phyloP scores from a whole-genome alignment of 2,329 filamentous ascomycete species.

The Pestalotiopsis sp. region DNA sequence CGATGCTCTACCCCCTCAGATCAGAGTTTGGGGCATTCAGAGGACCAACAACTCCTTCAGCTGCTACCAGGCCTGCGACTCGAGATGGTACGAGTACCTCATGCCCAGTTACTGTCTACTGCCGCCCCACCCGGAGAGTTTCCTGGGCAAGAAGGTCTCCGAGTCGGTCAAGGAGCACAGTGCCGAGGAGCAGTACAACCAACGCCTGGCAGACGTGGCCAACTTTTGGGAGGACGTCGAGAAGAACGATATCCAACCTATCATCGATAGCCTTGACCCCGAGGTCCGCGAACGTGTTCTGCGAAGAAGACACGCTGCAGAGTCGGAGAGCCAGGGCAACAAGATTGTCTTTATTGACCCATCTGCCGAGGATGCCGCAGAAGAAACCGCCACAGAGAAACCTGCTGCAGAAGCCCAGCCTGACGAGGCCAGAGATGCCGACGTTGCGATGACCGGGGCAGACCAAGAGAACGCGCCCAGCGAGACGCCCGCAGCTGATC shows the following conservation, averaged over 20 bases:
- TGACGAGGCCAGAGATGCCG: not conserved
- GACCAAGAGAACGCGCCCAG: conserved; percentile 12
- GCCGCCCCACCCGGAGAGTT: conserved; percentile 88
- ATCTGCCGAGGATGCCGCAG: conserved; percentile 19
- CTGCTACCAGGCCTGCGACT: conserved; percentile 93
- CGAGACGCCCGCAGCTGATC: not conserved
- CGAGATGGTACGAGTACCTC: conserved; percentile 95
- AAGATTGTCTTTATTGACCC: conserved; percentile 13
- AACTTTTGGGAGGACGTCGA: conserved; percentile 85
- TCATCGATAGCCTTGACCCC: conserved; percentile 64
- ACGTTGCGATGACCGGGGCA: not conserved
- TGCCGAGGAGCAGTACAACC: conserved; percentile 68
- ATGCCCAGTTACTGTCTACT: conserved; percentile 92
- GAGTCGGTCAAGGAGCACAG: conserved; percentile 75
- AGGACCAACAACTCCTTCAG: conserved; percentile 89
- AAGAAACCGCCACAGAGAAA: conserved; percentile 19
- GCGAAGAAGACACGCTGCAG: conserved; percentile 56
- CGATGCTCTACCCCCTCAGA: conserved; percentile 79
- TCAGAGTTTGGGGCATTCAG: conserved; percentile 92
- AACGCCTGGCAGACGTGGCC: conserved; percentile 75
- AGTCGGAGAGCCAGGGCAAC: conserved; percentile 16
- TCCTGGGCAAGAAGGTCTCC: conserved; percentile 80
- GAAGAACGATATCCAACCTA: conserved; percentile 76
- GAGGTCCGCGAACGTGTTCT: conserved; percentile 65
- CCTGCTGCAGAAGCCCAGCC: conserved; percentile 13